Percentiles rank a stretch among this genome's conserved stretches.
Conservation (phyloP, 208 protist species). For the Acanthamoeba triangularis region DNA sequence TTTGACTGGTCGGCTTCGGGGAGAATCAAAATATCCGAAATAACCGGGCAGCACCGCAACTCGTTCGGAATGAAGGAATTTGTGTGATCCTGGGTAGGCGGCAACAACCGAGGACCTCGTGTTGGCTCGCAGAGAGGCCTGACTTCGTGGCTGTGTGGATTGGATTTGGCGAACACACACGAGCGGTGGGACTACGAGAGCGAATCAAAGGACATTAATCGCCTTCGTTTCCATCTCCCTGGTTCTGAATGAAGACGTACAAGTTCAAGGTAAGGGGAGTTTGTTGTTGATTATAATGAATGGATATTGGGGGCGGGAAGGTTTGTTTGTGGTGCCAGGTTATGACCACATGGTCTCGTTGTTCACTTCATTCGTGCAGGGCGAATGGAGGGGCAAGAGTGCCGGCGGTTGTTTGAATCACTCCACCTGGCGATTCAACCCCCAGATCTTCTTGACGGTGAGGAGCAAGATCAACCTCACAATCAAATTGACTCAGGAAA, state of each 20-base stretch:
- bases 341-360: not conserved
- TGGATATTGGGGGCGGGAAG: not conserved
- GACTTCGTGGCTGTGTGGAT: not conserved
- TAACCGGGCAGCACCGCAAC: not conserved
- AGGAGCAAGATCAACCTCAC: slow-evolving; percentile 50
- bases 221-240: not conserved
- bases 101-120: not conserved
- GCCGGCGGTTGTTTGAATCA: slow-evolving; percentile 74
- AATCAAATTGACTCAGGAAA: slow-evolving; percentile 58
- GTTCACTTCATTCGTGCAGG: not conserved
- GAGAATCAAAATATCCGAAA: not conserved
- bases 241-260: slow-evolving; percentile 66
- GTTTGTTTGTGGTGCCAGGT: too few species aligned
- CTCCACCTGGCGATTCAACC: slow-evolving; percentile 70
- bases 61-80: not conserved
- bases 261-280: slow-evolving; percentile 68
- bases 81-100: not conserved
- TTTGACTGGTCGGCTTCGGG: not conserved
- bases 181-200: not conserved
- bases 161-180: not conserved
- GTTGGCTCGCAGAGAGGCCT: not conserved
- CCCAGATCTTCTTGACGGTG: slow-evolving; percentile 66
- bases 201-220: too few species aligned
- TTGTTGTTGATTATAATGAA: not conserved
- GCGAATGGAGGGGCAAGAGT: slow-evolving; percentile 67